These are phyloP conservation scores for Acrocalymma vagum DNA, from an alignment of 2,329 filamentous ascomycete species.

Conservation along the genomic window DNA sequence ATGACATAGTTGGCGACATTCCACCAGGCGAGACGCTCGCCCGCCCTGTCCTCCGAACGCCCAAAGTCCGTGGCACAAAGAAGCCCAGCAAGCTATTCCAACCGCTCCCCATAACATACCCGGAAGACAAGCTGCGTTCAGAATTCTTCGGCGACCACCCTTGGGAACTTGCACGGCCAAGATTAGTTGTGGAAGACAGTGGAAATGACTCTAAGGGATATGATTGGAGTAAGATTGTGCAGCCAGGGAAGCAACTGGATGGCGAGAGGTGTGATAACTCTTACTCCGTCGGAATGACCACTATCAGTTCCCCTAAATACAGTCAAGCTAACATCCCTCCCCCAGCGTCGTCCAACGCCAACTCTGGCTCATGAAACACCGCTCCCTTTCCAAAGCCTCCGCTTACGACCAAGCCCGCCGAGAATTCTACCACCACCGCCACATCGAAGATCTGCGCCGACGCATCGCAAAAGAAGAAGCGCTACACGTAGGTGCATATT, in stretches of 20 bases:
- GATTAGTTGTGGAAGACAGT: conserved; percentile 83
- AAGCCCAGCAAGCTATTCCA: conserved; percentile 81
- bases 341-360: conserved; percentile 90
- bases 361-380: conserved; percentile 74
- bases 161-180: conserved; percentile 92
- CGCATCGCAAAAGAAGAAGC: conserved; percentile 91
- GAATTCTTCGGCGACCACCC: conserved; percentile 94
- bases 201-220: conserved; percentile 79
- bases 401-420: conserved; percentile 89
- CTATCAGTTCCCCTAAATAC: background rate
- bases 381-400: conserved; percentile 65
- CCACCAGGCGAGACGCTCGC: conserved; percentile 69
- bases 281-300: background rate
- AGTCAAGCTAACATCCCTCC: conserved; percentile 5
- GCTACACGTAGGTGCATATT: conserved; percentile 83
- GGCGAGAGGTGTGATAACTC: conserved; percentile 76
- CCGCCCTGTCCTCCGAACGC: conserved; percentile 61
- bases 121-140: conserved; percentile 81
- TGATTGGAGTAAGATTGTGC: conserved; percentile 82
- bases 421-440: conserved; percentile 88
- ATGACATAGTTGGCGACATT: conserved; percentile 62
- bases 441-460: conserved; percentile 81
- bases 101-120: conserved; percentile 79
- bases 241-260: conserved; percentile 78
- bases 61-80: conserved; percentile 48